Evolutionary conservation across 257 asterid genomes (phyloP).

Genomic region (Datura wrightii): DNA sequence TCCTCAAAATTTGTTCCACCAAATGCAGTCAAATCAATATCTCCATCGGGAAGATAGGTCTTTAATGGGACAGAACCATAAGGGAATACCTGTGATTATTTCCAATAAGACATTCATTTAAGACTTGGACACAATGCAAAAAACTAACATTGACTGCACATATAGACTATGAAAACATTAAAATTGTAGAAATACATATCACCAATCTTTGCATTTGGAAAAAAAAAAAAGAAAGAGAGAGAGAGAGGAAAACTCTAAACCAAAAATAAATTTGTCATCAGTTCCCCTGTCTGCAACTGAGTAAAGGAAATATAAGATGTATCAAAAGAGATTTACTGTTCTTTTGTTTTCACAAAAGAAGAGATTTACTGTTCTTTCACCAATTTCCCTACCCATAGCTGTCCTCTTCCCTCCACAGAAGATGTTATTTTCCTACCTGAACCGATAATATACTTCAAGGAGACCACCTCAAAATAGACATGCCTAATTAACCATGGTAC

Average conservation of each 20-base stretch:
- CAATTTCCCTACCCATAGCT: slow-evolving; percentile 14
- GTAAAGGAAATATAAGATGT: slow-evolving; percentile 19
- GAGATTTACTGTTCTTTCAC: slow-evolving; percentile 11
- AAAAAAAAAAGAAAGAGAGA: background rate
- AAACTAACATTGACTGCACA: background rate
- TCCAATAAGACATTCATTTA: background rate
- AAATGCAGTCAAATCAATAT: slow-evolving; percentile 87
- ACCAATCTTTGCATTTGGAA: background rate
- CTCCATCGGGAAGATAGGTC: slow-evolving; percentile 98
- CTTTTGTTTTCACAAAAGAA: background rate
- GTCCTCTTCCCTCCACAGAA: slow-evolving; percentile 13
- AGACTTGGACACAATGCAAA: slow-evolving; percentile 21
- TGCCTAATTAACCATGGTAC: background rate
- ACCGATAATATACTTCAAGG: background rate
- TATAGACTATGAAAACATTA: slow-evolving; percentile 6
- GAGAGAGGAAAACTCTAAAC: background rate
- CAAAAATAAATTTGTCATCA: background rate
- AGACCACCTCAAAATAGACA: slow-evolving; percentile 20
- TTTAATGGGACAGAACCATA: slow-evolving; percentile 95
- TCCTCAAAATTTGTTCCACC: slow-evolving; percentile 70
- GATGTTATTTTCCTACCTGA: background rate
- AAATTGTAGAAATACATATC: background rate
- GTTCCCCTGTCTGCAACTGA: background rate
- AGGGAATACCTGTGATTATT: slow-evolving; percentile 67
- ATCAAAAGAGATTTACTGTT: background rate